Base-by-base conservation (phyloP, 2,329 filamentous ascomycete species). In the Pleoardoris graminearum region DNA sequence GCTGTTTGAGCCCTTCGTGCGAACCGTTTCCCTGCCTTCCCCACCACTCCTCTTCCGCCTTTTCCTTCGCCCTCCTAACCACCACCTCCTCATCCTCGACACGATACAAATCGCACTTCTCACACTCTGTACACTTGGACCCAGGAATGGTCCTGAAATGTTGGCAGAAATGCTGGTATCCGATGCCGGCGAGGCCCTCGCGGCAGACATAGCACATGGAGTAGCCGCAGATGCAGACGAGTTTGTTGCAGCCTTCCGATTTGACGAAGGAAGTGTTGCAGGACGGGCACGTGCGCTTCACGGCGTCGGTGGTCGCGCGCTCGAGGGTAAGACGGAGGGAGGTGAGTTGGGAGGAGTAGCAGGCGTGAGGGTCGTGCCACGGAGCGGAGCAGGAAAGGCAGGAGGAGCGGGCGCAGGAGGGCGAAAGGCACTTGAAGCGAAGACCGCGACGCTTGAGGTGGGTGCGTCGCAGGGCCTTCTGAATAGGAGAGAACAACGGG, bases 201-300 rank as follows among this genome's bases (percentile, higher is more conserved):
- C 94, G 89, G 73, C 94, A 99, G 41, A 97, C 85, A 68, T 99
- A 99, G 72, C 94, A 99, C 93, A 97, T 97, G 63, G 89, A 88
- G 76, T 97, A 97, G 7, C 94, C 94, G 74, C 94, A 99, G 14
- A 91, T 86, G 70, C 94, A 97, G 5, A 91, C 93, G 35, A 99
- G 82, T 76, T 97, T 97, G 79, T 99, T 99, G 82, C 94, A 99
- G 65, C 94, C 94, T 22, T 87, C 86, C 6, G 86, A 88, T 73
- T 97, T 97, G 75, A 99, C 90, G 71, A 97, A 97, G 14, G 87
- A 90, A 8, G 92, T 90, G 62, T 90, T 88, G 78, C 94, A 99
- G 42, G 88, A 85, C 7, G 94, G 94, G 71, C 94, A 99, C 8
- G 94, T 93, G 45, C 94, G 89, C 76, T 97, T 99, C 70, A 97